phyloP scores from a whole-genome alignment of 1,284 basidiomycete genomes.

The Puccinia novopanici region DNA sequence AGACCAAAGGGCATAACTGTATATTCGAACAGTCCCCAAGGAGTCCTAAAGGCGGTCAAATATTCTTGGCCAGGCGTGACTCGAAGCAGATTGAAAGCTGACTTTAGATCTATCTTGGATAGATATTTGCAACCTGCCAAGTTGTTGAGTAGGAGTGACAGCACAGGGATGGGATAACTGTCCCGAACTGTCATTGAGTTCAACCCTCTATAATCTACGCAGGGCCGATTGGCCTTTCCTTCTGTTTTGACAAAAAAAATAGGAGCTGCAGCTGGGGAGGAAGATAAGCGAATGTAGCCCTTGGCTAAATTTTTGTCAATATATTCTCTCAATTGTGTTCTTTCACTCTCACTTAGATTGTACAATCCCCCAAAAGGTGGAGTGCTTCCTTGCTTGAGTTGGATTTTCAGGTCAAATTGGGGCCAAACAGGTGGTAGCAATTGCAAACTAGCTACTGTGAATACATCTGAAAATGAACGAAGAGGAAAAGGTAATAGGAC shows the following conservation, averaged over 20 bases:
- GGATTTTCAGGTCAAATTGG: conserved; percentile 20
- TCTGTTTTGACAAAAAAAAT: conserved; percentile 51
- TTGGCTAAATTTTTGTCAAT: conserved; percentile 23
- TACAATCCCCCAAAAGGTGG: conserved; percentile 14
- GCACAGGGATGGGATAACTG: conserved; percentile 34
- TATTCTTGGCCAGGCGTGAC: conserved; percentile 57
- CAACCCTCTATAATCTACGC: conserved; percentile 50
- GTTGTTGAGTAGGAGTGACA: conserved; percentile 9
- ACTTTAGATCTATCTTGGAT: conserved; percentile 56
- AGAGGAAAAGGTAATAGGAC: background rate
- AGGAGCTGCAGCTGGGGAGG: conserved; percentile 23
- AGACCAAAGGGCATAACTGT: conserved; percentile 62
- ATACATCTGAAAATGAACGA: background rate
- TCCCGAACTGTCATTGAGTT: conserved; percentile 53
- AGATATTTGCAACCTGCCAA: background rate
- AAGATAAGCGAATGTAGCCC: conserved; percentile 28
- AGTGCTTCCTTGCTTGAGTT: background rate
- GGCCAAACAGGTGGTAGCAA: conserved; percentile 2
- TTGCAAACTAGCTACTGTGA: no score
- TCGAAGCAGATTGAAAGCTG: conserved; percentile 57
- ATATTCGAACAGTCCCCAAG: conserved; percentile 60
- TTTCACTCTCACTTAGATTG: background rate
- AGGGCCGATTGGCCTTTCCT: conserved; percentile 52
- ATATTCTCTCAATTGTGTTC: no score
- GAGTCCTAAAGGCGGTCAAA: conserved; percentile 61